phyloP scores from a whole-genome alignment of 768 basidiomycete genomes.

The Coprinopsis marcescibilis region DNA sequence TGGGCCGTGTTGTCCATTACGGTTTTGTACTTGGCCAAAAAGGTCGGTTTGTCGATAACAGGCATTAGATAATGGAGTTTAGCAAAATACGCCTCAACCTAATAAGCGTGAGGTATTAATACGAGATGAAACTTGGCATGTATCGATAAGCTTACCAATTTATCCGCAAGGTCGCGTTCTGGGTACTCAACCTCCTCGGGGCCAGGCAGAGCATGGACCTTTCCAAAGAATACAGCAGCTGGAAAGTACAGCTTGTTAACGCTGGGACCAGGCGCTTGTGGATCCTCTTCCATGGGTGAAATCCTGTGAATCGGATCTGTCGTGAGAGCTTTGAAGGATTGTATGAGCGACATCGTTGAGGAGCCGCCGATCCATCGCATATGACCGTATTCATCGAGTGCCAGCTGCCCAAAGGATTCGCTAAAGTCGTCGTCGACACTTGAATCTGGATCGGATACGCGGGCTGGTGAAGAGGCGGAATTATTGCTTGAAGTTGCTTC shows the following conservation, averaged over 20 bases:
- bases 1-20: conserved; percentile 71
- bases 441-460: conserved; percentile 5
- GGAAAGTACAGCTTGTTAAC: conserved; percentile 87
- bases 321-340: conserved; percentile 76
- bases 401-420: conserved; percentile 83
- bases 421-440: conserved; percentile 60
- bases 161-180: conserved; percentile 78
- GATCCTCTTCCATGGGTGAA: conserved; percentile 82
- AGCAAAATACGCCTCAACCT: conserved; percentile 86
- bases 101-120: conserved; percentile 19
- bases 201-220: conserved; percentile 73
- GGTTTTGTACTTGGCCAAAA: conserved; percentile 62
- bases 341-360: conserved; percentile 87
- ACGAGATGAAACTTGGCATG: conserved; percentile 12
- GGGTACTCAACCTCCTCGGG: conserved; percentile 88
- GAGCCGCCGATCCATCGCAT: conserved; percentile 91
- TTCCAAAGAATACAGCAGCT: conserved; percentile 81
- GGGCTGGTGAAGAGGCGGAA: conserved; percentile 23
- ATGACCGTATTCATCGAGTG: conserved; percentile 85
- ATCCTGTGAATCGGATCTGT: conserved; percentile 69
- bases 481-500: conserved; percentile 30
- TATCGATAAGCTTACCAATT: conserved; percentile 52
- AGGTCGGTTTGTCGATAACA: conserved; percentile 79
- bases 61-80: conserved; percentile 87
- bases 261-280: conserved; percentile 70